Conservation (phyloP, 768 basidiomycete species). For the Hypsizygus marmoreus region DNA sequence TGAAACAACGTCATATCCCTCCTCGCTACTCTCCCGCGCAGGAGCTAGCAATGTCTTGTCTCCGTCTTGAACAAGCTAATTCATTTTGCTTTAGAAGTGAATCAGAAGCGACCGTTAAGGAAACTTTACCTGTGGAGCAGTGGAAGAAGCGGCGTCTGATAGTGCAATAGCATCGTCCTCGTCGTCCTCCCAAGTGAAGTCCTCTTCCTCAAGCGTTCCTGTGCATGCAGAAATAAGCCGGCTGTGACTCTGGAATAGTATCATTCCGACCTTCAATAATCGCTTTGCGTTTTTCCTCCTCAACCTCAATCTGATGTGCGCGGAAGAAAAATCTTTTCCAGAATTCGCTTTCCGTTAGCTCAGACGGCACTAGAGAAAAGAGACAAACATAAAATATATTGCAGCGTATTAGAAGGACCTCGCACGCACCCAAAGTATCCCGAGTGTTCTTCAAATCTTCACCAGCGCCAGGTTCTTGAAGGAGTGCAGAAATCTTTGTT, state of each 20-base stretch:
- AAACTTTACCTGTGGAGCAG: slow-evolving; percentile 8
- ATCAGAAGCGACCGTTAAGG: no score
- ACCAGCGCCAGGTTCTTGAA: slow-evolving; percentile 55
- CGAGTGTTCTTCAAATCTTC: slow-evolving; percentile 51
- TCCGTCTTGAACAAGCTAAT: slow-evolving; percentile 6
- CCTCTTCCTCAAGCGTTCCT: slow-evolving; percentile 78
- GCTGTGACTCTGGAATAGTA: neutral
- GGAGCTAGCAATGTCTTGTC: slow-evolving; percentile 6
- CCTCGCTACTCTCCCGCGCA: slow-evolving; percentile 60
- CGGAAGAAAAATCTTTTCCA: slow-evolving; percentile 94
- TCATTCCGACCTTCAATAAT: slow-evolving; percentile 64
- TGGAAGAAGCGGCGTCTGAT: slow-evolving; percentile 10
- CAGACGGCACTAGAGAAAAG: slow-evolving; percentile 61
- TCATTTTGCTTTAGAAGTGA: no score
- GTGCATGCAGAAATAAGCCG: slow-evolving; percentile 1
- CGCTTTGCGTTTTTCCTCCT: slow-evolving; percentile 77
- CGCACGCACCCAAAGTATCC: slow-evolving; percentile 58
- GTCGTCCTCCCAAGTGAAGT: slow-evolving; percentile 93
- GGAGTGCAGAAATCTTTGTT: slow-evolving; percentile 44
- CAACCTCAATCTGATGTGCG: slow-evolving; percentile 74
- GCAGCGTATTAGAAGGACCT: slow-evolving; percentile 4
- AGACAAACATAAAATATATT: slow-evolving; percentile 8
- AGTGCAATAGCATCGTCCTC: slow-evolving; percentile 62
- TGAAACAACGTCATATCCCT: slow-evolving; percentile 69
- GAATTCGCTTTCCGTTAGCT: slow-evolving; percentile 65